Evolutionary conservation across 495 filamentous ascomycete genomes (phyloP), one percentile per base, ranked within the genome.

Genomic region (Penicillium mononematosum): DNA sequence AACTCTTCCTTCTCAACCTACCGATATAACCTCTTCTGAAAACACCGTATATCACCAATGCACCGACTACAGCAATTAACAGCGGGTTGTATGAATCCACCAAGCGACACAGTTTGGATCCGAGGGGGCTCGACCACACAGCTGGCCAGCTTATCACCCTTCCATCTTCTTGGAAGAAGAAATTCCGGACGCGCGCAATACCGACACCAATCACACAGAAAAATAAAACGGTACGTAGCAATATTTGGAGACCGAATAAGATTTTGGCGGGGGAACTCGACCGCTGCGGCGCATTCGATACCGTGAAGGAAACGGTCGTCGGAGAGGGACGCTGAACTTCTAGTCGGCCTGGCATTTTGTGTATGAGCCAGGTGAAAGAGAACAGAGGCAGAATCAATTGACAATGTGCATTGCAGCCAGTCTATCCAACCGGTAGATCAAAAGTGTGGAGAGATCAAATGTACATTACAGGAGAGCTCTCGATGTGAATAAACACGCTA

Each of bases 271-370:
- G 74, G 53, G 85, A 70, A 44, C 82, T 88, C 1, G 70, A 72
- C 22, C 77, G 83, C 12, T 77, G 65, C 10, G 78, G 81, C 55
- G 81, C 81, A 63, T 90, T 93, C 55, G 90, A 91, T 48, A 94
- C 87, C 47, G 88, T 91, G 77, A 89, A 95, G 63, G 88, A 87
- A 61, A 85, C 84, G n/a, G 91, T 93, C 22, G 90, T 92, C 41
- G 90, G 87, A 36, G 91, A 93, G 45, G 91, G 90, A 48, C 87
- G 87, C 63, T 83, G 83, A 50, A 83, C 82, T 57, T 78, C 82
- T 41, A 95, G 85, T 56, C 71, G 80, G 32, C 74, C 71, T 25
- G 74, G 78, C 69, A 78, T 76, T 50, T 53, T 60, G 58, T 61
- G 6, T 43, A 34, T 36, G 25, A 43, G 38, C 6, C 7, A 39